phyloP scores from a whole-genome alignment of 805 yeast genomes.

The Yarrowia phangngaensis region DNA sequence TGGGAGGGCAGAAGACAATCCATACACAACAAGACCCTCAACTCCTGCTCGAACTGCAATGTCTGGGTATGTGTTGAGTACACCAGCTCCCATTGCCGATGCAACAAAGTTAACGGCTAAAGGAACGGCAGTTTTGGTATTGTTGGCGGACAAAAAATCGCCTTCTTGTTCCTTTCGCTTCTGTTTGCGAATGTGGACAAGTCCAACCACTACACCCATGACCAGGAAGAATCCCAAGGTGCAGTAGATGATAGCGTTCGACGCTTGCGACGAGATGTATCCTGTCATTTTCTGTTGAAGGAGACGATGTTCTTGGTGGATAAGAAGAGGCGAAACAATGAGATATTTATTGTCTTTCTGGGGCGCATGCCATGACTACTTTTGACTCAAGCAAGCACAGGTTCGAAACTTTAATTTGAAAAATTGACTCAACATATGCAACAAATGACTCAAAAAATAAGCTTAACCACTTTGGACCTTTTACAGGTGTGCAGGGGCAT shows the following conservation, averaged over 20 bases:
- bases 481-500: no score
- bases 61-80: slow-evolving; percentile 78
- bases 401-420: no score
- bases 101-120: slow-evolving; percentile 86
- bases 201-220: slow-evolving; percentile 59
- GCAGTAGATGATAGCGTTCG: slow-evolving; percentile 62
- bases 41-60: slow-evolving; percentile 82
- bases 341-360: no score
- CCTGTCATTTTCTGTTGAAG: slow-evolving; percentile 2
- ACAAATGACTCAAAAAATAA: slow-evolving; percentile 8
- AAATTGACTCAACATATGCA: slow-evolving; percentile 22
- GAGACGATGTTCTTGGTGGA: neutral
- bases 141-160: slow-evolving; percentile 70
- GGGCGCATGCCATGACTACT: slow-evolving; percentile 4
- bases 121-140: slow-evolving; percentile 65
- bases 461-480: no score
- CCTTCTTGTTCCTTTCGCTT: slow-evolving; percentile 36
- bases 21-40: slow-evolving; percentile 80
- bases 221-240: slow-evolving; percentile 55
- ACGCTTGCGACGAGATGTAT: slow-evolving; percentile 46
- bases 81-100: slow-evolving; percentile 89
- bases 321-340: neutral
- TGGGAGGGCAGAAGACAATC: slow-evolving; percentile 76
- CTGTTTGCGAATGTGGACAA: slow-evolving; percentile 45
- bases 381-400: slow-evolving; percentile 23